Evolutionary conservation across 345 rosid genomes (phyloP).

Genomic region (Bruguiera gymnorhiza): DNA sequence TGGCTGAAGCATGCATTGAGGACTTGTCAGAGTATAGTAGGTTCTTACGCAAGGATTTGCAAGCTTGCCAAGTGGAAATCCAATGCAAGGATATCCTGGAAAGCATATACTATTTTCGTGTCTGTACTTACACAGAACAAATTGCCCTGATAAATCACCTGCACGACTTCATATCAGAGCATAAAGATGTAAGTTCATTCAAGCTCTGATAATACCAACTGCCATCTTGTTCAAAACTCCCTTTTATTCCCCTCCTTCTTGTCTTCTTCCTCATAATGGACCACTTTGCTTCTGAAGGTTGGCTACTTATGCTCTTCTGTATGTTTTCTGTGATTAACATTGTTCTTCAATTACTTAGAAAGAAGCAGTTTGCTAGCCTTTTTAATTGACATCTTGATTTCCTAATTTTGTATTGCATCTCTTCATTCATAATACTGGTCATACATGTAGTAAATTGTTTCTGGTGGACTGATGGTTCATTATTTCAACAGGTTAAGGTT

Average conservation of each 20-base stretch:
- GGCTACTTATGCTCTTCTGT: not conserved
- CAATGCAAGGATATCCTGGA: slow-evolving; percentile 63
- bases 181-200: slow-evolving; percentile 53
- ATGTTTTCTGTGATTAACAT: not conserved
- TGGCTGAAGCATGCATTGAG: slow-evolving; percentile 73
- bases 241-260: not conserved
- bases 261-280: not conserved
- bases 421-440: not conserved
- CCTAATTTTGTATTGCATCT: not conserved
- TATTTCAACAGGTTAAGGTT: slow-evolving; percentile 61
- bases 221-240: not conserved
- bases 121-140: slow-evolving; percentile 88
- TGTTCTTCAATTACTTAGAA: not conserved
- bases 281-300: not conserved
- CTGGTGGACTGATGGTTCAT: slow-evolving; percentile 1
- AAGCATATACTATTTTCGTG: slow-evolving; percentile 76
- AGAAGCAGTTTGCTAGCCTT: not conserved
- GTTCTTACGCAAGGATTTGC: slow-evolving; percentile 46
- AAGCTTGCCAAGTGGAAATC: slow-evolving; percentile 41
- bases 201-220: not conserved
- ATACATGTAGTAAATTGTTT: not conserved
- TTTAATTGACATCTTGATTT: not conserved
- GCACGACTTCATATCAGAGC: slow-evolving; percentile 73
- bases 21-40: slow-evolving; percentile 60
- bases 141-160: slow-evolving; percentile 71